Percentiles rank a stretch among this genome's conserved stretches.
These are phyloP conservation scores for Trichoderma sp. DNA, from an alignment of 2,329 filamentous ascomycete species.

Conservation along the genomic window DNA sequence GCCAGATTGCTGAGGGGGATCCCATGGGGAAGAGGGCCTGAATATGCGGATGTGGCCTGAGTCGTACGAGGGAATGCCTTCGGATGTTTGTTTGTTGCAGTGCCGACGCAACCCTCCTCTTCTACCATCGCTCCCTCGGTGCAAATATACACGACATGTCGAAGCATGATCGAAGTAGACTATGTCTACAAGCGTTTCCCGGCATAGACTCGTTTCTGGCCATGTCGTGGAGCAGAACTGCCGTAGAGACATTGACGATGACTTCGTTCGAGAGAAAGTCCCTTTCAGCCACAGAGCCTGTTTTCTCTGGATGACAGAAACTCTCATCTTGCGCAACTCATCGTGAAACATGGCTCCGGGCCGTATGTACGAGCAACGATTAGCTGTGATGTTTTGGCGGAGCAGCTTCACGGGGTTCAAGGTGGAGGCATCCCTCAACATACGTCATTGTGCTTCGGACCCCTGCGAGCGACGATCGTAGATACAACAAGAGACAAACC, in stretches of 20 bases:
- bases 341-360: constrained; percentile 2
- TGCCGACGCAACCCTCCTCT: constrained; percentile 18
- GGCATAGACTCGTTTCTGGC: background rate
- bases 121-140: background rate
- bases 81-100: constrained; percentile 8
- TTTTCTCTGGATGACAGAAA: constrained; percentile 13
- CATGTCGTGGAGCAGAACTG: background rate
- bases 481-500: constrained; percentile 11
- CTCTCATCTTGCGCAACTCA: background rate
- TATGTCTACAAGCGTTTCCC: background rate
- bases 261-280: background rate
- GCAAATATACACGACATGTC: background rate
- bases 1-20: constrained; percentile 21
- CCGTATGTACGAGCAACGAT: background rate
- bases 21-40: constrained; percentile 8
- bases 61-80: constrained; percentile 11
- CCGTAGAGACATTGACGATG: constrained; percentile 24
- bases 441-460: constrained; percentile 25
- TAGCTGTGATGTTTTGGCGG: background rate
- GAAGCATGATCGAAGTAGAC: background rate
- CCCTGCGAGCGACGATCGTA: constrained; percentile 22
- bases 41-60: background rate
- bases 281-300: background rate
- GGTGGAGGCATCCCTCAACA: constrained; percentile 5
- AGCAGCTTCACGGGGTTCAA: background rate